These are phyloP conservation scores for Lactifluus volemus DNA, from an alignment of 768 basidiomycete species.

Conservation along the genomic window DNA sequence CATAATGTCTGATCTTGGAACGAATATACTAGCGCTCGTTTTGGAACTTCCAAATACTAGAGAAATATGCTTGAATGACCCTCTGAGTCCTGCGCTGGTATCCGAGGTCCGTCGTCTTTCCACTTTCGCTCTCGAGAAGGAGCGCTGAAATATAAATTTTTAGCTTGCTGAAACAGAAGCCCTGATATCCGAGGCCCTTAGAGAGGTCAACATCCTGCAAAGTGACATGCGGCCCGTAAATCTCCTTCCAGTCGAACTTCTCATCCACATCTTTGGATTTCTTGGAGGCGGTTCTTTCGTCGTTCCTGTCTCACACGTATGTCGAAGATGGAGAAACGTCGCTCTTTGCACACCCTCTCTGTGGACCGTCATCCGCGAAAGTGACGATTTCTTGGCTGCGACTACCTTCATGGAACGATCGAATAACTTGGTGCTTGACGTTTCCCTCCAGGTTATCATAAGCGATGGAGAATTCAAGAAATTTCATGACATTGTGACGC, in stretches of 20 bases:
- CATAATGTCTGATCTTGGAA: not conserved
- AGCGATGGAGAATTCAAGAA: not conserved
- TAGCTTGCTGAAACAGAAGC: conserved; percentile 5
- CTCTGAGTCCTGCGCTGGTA: not conserved
- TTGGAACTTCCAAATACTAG: not conserved
- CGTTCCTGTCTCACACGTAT: conserved; percentile 6
- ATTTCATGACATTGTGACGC: not conserved
- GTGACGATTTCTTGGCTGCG: not conserved
- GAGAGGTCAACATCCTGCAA: not conserved
- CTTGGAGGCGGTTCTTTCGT: not conserved
- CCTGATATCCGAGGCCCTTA: not conserved
- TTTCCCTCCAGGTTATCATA: conserved; percentile 1
- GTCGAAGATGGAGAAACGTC: conserved; percentile 1
- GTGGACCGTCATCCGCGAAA: conserved; percentile 9
- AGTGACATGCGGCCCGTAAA: not conserved
- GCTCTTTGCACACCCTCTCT: not conserved
- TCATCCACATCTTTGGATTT: conserved; percentile 5
- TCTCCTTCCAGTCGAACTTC: conserved; percentile 9
- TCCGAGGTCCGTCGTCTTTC: not conserved
- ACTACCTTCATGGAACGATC: not conserved
- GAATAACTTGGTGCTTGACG: not conserved
- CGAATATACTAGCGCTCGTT: not conserved
- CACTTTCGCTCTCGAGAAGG: not conserved
- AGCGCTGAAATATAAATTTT: not conserved
- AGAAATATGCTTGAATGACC: not conserved